Percentiles rank a stretch among this genome's conserved stretches.
phyloP scores from a whole-genome alignment of 1,139 yeast genomes.

The Nakaseomyces glabratus region DNA sequence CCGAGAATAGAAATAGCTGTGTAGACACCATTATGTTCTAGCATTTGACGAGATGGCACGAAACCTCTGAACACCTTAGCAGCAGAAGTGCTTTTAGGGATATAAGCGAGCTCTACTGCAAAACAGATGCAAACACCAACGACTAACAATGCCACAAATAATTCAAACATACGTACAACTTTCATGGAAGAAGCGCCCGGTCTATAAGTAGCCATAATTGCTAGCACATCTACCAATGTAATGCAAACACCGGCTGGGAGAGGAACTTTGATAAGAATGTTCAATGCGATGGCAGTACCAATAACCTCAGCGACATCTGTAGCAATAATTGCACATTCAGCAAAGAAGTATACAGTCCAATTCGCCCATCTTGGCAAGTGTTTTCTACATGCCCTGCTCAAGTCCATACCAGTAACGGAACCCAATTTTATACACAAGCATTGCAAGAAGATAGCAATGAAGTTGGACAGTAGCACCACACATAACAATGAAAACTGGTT shows the following conservation, averaged over 20 bases:
- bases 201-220: constrained; percentile 65
- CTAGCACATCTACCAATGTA: constrained; percentile 61
- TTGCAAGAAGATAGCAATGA: constrained; percentile 69
- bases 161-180: constrained; percentile 58
- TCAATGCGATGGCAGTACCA: constrained; percentile 78
- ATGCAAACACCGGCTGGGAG: constrained; percentile 70
- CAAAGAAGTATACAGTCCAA: constrained; percentile 49
- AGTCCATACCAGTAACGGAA: constrained; percentile 69
- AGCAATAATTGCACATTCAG: constrained; percentile 74
- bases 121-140: constrained; percentile 63
- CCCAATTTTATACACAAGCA: constrained; percentile 66
- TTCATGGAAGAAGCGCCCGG: constrained; percentile 58
- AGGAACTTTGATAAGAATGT: constrained; percentile 59
- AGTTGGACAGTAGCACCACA: constrained; percentile 55
- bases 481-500: constrained; percentile 56
- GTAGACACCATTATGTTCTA: constrained; percentile 56
- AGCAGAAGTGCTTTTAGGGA: constrained; percentile 41
- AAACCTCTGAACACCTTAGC: constrained; percentile 58
- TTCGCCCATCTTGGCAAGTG: constrained; percentile 56
- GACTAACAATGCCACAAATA: constrained; percentile 57
- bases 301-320: constrained; percentile 84
- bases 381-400: constrained; percentile 60
- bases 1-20: constrained; percentile 72
- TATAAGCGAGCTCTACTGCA: constrained; percentile 53
- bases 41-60: constrained; percentile 56